These are phyloP conservation scores for Hemileia vastatrix DNA, from an alignment of 1,284 basidiomycete genomes.

Conservation along the genomic window DNA sequence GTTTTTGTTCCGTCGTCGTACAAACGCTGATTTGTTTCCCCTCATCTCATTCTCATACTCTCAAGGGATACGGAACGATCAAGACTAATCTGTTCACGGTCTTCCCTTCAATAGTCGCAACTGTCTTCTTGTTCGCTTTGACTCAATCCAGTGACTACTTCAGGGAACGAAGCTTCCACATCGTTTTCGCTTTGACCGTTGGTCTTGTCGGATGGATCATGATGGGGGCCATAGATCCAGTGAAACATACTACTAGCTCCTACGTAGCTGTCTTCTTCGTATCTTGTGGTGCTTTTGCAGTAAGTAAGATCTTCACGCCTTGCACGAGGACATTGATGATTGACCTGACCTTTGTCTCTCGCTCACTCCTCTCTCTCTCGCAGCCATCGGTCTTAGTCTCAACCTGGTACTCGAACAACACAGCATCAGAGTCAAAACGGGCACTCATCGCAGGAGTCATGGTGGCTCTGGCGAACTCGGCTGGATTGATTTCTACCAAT, in stretches of 20 bases:
- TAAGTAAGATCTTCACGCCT: slow-evolving; percentile 45
- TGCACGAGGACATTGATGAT: no score
- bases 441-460: slow-evolving; percentile 51
- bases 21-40: no score
- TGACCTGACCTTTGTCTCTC: background rate
- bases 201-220: slow-evolving; percentile 52
- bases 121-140: slow-evolving; percentile 49
- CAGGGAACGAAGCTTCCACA: slow-evolving; percentile 48
- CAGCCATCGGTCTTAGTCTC: slow-evolving; percentile 51
- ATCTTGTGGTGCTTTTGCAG: background rate
- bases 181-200: slow-evolving; percentile 34
- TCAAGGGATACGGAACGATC: slow-evolving; percentile 50
- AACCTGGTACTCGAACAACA: slow-evolving; percentile 53
- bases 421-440: slow-evolving; percentile 50
- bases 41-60: no score
- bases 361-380: background rate
- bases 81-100: slow-evolving; percentile 53
- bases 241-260: no score
- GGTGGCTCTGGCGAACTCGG: slow-evolving; percentile 52
- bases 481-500: slow-evolving; percentile 52
- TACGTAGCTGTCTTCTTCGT: background rate
- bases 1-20: no score
- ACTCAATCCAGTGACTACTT: slow-evolving; percentile 52
- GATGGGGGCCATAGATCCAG: no score
- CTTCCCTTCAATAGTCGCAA: slow-evolving; percentile 52